These are phyloP conservation scores for Diplodia mutila DNA, from an alignment of 2,329 filamentous ascomycete genomes.

Conservation along the genomic window DNA sequence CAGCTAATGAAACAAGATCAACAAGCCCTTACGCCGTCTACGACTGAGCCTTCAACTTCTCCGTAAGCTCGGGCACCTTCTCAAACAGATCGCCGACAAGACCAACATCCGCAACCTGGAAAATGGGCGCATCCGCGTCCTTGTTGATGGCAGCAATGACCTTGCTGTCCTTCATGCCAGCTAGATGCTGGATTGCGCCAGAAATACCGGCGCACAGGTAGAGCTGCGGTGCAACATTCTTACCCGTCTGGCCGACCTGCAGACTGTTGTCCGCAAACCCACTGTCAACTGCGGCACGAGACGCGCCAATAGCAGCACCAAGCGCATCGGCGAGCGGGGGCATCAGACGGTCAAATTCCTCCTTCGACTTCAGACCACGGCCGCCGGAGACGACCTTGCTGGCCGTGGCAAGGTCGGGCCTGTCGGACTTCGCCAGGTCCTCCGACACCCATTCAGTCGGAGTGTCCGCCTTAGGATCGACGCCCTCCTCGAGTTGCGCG, in stretches of 20 bases:
- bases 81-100: slow-evolving; percentile 95
- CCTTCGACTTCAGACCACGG: slow-evolving; percentile 94
- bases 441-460: slow-evolving; percentile 90
- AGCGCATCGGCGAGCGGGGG: slow-evolving; percentile 88
- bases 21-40: not conserved
- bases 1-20: not conserved
- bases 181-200: slow-evolving; percentile 95
- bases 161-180: slow-evolving; percentile 99
- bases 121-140: slow-evolving; percentile 94
- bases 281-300: slow-evolving; percentile 91
- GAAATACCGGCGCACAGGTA: slow-evolving; percentile 96
- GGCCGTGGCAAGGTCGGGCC: slow-evolving; percentile 91
- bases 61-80: slow-evolving; percentile 91
- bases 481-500: slow-evolving; percentile 77
- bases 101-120: slow-evolving; percentile 96
- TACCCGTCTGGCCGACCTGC: slow-evolving; percentile 97
- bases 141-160: slow-evolving; percentile 99
- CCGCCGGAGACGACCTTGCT: slow-evolving; percentile 89
- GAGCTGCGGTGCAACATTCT: slow-evolving; percentile 94
- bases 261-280: slow-evolving; percentile 98
- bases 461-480: slow-evolving; percentile 76
- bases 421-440: slow-evolving; percentile 88
- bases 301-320: slow-evolving; percentile 94
- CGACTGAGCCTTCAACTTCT: slow-evolving; percentile 74
- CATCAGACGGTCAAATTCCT: slow-evolving; percentile 94